Conservation (phyloP, 805 yeast genomes). For the Ogataea paradorogensis region DNA sequence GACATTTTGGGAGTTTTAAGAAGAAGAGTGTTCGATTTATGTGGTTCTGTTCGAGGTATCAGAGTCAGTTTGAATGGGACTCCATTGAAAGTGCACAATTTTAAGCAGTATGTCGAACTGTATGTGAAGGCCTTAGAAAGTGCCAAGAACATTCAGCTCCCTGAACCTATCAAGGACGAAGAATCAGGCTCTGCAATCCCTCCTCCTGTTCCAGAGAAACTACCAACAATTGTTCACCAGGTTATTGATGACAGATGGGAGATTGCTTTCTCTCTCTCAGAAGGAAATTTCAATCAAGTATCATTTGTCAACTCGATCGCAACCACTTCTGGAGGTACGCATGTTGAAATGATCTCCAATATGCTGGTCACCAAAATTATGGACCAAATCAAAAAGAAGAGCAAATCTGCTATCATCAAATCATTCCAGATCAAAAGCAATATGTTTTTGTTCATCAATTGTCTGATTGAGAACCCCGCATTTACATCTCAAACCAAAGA, state of each 20-base stretch:
- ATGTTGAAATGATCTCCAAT: slow-evolving; percentile 81
- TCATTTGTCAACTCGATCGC: slow-evolving; percentile 98
- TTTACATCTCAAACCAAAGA: slow-evolving; percentile 98
- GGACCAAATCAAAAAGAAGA: slow-evolving; percentile 67
- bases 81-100: slow-evolving; percentile 63
- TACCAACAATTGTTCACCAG: slow-evolving; percentile 68
- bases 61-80: slow-evolving; percentile 76
- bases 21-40: slow-evolving; percentile 92
- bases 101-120: slow-evolving; percentile 86
- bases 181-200: slow-evolving; percentile 15
- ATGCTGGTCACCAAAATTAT: slow-evolving; percentile 75
- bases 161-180: slow-evolving; percentile 8
- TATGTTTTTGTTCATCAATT: slow-evolving; percentile 87
- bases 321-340: slow-evolving; percentile 96
- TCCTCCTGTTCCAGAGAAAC: slow-evolving; percentile 36
- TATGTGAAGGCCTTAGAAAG: slow-evolving; percentile 74
- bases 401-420: slow-evolving; percentile 65
- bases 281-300: slow-evolving; percentile 86
- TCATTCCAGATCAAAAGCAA: slow-evolving; percentile 87
- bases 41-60: slow-evolving; percentile 88
- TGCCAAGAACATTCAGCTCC: slow-evolving; percentile 37
- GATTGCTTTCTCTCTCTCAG: slow-evolving; percentile 90
- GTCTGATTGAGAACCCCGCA: slow-evolving; percentile 93
- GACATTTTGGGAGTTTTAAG: slow-evolving; percentile 81
- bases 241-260: slow-evolving; percentile 90